Percentiles rank a stretch among this genome's conserved stretches.
Conservation (phyloP, 2,329 filamentous ascomycete genomes). For the Gremmenia infestans region DNA sequence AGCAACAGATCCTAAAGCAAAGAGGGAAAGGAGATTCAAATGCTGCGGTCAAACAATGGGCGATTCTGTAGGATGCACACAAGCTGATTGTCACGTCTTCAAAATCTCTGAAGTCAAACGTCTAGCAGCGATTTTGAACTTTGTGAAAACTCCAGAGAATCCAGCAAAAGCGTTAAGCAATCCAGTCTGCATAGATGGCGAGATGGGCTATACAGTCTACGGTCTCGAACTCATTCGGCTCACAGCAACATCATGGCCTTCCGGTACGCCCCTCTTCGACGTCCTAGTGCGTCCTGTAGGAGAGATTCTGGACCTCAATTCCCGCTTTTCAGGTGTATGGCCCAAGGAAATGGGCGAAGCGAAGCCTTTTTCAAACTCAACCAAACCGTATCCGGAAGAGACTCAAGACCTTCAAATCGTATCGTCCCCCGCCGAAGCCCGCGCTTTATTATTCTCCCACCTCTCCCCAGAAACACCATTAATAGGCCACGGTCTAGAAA, state of each 20-base stretch:
- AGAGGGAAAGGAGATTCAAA: slow-evolving; percentile 58
- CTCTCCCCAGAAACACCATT: slow-evolving; percentile 74
- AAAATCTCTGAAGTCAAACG: slow-evolving; percentile 73
- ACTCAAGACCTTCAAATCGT: slow-evolving; percentile 61
- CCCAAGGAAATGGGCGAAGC: slow-evolving; percentile 71
- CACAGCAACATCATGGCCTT: slow-evolving; percentile 84
- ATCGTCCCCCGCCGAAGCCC: slow-evolving; percentile 66
- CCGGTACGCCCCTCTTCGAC: slow-evolving; percentile 70
- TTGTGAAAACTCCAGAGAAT: slow-evolving; percentile 70
- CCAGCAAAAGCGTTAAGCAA: slow-evolving; percentile 43
- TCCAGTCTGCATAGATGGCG: slow-evolving; percentile 86
- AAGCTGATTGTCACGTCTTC: slow-evolving; percentile 73
- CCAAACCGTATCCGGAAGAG: slow-evolving; percentile 22
- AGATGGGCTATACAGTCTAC: slow-evolving; percentile 91
- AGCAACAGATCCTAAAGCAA: slow-evolving; percentile 50
- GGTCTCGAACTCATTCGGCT: slow-evolving; percentile 87
- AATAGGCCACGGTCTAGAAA: slow-evolving; percentile 91
- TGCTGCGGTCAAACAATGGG: slow-evolving; percentile 78
- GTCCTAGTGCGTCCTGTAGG: slow-evolving; percentile 80
- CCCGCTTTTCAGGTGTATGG: slow-evolving; percentile 82
- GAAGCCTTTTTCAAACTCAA: slow-evolving; percentile 43
- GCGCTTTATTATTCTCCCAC: slow-evolving; percentile 69
- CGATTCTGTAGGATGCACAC: slow-evolving; percentile 69
- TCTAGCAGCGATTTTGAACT: slow-evolving; percentile 74
- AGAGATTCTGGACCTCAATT: slow-evolving; percentile 84